phyloP scores from a whole-genome alignment of 2,329 filamentous ascomycete genomes.

The Exophiala xenobiotica region DNA sequence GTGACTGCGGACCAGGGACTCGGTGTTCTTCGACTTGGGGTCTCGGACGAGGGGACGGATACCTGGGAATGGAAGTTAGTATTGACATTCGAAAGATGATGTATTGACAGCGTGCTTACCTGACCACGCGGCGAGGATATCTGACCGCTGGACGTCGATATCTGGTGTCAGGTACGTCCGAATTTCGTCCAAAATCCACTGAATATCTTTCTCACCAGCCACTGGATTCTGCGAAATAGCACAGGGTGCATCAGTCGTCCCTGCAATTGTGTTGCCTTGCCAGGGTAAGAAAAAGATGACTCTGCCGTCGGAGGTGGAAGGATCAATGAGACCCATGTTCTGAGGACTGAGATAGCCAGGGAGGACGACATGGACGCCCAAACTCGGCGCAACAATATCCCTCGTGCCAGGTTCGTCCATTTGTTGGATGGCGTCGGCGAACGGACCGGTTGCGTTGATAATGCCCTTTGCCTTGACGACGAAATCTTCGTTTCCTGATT shows the following conservation, averaged over 20 bases:
- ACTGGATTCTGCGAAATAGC: slow-evolving; percentile 70
- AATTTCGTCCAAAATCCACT: slow-evolving; percentile 84
- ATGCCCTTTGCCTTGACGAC: slow-evolving; percentile 74
- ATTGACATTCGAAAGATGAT: background rate
- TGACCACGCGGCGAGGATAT: slow-evolving; percentile 85
- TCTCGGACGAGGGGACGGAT: slow-evolving; percentile 84
- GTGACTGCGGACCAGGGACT: slow-evolving; percentile 84
- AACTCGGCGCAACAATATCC: slow-evolving; percentile 81
- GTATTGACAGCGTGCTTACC: slow-evolving; percentile 36
- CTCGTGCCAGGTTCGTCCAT: slow-evolving; percentile 71
- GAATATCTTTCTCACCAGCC: slow-evolving; percentile 78
- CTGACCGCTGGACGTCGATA: slow-evolving; percentile 77
- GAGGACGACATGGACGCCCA: slow-evolving; percentile 81
- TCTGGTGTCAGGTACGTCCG: slow-evolving; percentile 78
- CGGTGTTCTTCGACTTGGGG: slow-evolving; percentile 79
- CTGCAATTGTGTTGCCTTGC: slow-evolving; percentile 90
- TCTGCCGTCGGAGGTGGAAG: slow-evolving; percentile 79
- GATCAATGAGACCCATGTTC: slow-evolving; percentile 79
- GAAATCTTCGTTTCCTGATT: slow-evolving; percentile 56
- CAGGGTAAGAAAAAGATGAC: slow-evolving; percentile 93
- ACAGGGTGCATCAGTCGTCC: slow-evolving; percentile 78
- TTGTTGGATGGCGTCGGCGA: slow-evolving; percentile 80
- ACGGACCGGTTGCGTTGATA: slow-evolving; percentile 89
- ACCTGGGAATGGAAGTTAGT: slow-evolving; percentile 36
- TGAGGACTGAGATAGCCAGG: slow-evolving; percentile 82